phyloP scores from a whole-genome alignment of 2,329 filamentous ascomycete genomes.

The Cladophialophora immunda region DNA sequence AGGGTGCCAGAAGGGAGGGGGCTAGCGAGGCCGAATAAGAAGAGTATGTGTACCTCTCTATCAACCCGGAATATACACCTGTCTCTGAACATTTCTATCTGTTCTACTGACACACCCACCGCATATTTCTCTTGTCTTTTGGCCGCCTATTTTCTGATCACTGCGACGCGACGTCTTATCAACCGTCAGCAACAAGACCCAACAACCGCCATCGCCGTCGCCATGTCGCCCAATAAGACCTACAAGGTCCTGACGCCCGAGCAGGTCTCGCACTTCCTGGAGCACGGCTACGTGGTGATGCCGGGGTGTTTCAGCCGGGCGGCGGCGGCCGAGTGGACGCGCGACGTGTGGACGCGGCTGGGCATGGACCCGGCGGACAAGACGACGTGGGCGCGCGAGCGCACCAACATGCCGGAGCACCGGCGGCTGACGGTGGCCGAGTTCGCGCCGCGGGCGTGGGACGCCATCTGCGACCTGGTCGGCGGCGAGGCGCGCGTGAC shows the following conservation, averaged over 20 bases:
- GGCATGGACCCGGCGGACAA: constrained; percentile 71
- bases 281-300: constrained; percentile 65
- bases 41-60: no score
- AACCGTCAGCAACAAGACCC: no score
- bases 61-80: no score
- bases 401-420: constrained; percentile 72
- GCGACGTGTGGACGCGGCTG: constrained; percentile 69
- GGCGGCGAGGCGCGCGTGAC: constrained; percentile 67
- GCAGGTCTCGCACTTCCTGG: constrained; percentile 63
- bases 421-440: constrained; percentile 60
- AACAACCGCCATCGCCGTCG: no score
- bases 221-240: constrained; percentile 5
- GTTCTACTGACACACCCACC: no score
- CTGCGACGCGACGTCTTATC: no score
- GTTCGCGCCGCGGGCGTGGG: constrained; percentile 73
- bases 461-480: constrained; percentile 71
- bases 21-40: no score
- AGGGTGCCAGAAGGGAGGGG: no score
- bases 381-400: constrained; percentile 68
- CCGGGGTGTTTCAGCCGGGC: constrained; percentile 60
- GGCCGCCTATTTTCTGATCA: no score
- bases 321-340: constrained; percentile 58
- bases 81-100: no score
- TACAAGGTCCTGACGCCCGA: constrained; percentile 50
- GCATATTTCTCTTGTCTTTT: no score